These are phyloP conservation scores for Claviceps citrina DNA, from an alignment of 2,329 filamentous ascomycete species.

Conservation along the genomic window DNA sequence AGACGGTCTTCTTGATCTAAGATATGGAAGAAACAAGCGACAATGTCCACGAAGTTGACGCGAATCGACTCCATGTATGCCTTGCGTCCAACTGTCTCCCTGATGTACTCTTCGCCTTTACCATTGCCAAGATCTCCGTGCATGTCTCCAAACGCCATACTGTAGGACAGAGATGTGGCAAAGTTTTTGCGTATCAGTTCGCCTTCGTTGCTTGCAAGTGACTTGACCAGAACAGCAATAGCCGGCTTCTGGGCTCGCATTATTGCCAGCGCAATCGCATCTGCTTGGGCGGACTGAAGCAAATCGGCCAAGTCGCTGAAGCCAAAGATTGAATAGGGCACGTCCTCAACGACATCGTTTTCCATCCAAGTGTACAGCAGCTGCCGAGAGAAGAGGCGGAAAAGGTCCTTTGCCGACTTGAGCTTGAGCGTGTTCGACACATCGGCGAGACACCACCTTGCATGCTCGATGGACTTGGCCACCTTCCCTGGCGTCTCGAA, in stretches of 20 bases:
- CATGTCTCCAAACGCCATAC: constrained; percentile 45
- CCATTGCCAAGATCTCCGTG: constrained; percentile 21
- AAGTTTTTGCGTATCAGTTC: constrained; percentile 55
- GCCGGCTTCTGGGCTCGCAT: constrained; percentile 62
- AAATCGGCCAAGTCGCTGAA: constrained; percentile 56
- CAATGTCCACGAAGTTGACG: constrained; percentile 58
- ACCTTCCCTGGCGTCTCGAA: constrained; percentile 78
- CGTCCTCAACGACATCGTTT: constrained; percentile 45
- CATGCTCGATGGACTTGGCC: constrained; percentile 48
- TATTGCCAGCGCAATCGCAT: constrained; percentile 64
- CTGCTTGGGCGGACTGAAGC: constrained; percentile 54
- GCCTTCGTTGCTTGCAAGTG: constrained; percentile 36
- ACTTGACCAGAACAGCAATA: constrained; percentile 41
- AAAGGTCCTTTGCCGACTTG: constrained; percentile 52
- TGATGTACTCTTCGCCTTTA: constrained; percentile 50
- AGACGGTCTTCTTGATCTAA: constrained; percentile 64
- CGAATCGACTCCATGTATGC: constrained; percentile 48
- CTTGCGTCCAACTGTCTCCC: constrained; percentile 52
- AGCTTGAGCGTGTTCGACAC: constrained; percentile 54
- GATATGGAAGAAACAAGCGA: constrained; percentile 60
- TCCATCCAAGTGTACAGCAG: constrained; percentile 84
- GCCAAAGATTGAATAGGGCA: constrained; percentile 76
- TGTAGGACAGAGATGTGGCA: constrained; percentile 66
- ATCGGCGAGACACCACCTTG: constrained; percentile 50
- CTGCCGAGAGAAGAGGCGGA: constrained; percentile 73